These are phyloP conservation scores for Oryza coarctata DNA, from an alignment of 176 grass and related monocot genomes.

Conservation along the genomic window DNA sequence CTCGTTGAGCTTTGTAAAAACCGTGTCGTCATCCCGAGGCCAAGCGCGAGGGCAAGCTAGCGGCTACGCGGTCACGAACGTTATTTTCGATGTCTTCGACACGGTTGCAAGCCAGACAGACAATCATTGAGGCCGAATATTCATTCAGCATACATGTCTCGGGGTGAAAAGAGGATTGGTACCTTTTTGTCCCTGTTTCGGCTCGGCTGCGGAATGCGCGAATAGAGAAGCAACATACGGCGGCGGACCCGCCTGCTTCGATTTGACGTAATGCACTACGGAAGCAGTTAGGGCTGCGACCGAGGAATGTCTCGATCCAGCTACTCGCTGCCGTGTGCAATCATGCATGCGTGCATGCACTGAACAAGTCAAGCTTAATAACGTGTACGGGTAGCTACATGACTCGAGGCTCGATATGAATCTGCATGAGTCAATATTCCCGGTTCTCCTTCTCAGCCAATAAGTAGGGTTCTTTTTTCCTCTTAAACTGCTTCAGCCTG, in stretches of 20 bases:
- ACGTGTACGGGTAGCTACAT: constrained; percentile 1
- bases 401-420: not conserved
- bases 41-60: too few species aligned
- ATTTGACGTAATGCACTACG: constrained; percentile 19
- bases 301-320: too few species aligned
- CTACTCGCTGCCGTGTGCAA: not conserved
- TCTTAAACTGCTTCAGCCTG: not conserved
- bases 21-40: too few species aligned
- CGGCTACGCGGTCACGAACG: too few species aligned
- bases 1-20: too few species aligned
- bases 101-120: not conserved
- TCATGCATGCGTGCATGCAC: not conserved
- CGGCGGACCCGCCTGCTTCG: not conserved
- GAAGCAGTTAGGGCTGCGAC: not conserved
- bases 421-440: not conserved
- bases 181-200: not conserved
- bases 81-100: too few species aligned
- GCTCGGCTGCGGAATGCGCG: not conserved
- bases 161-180: not conserved
- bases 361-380: not conserved
- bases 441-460: not conserved
- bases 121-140: not conserved
- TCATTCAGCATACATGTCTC: not conserved
- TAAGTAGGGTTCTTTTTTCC: not conserved
- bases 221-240: not conserved